phyloP scores from a whole-genome alignment of 768 basidiomycete genomes.

The Daedaleopsis sinensis region DNA sequence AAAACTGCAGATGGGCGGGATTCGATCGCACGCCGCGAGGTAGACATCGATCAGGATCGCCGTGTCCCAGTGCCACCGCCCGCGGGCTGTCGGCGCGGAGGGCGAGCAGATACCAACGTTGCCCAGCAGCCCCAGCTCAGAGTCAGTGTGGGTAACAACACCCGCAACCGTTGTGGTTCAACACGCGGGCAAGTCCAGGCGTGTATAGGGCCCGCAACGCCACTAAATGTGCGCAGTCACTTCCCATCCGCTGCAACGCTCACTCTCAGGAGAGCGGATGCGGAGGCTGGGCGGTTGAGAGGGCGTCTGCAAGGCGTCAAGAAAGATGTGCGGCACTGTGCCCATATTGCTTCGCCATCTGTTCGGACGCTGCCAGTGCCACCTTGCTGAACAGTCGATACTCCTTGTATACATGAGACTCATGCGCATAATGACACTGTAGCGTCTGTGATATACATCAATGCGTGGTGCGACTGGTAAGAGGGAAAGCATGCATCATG shows the following conservation, averaged over 20 bases:
- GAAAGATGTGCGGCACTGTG: background rate
- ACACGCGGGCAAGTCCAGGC: background rate
- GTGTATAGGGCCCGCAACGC: background rate
- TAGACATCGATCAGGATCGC: no score
- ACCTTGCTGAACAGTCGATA: background rate
- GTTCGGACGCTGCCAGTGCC: background rate
- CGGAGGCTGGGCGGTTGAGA: background rate
- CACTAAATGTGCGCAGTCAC: background rate
- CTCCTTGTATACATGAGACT: constrained; percentile 9
- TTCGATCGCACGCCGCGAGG: background rate
- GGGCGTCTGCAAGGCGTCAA: background rate
- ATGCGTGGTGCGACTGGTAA: constrained; percentile 17
- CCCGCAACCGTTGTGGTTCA: background rate
- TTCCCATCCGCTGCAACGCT: background rate
- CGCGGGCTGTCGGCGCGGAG: no score
- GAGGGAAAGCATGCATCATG: constrained; percentile 19
- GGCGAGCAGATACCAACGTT: no score
- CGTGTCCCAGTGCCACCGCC: no score
- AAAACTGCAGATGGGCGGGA: background rate
- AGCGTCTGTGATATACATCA: constrained; percentile 24
- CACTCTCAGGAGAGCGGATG: background rate
- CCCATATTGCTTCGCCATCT: no score
- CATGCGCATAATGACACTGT: constrained; percentile 28
- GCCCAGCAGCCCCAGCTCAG: no score
- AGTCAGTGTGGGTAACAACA: background rate